Percentiles rank a stretch among this genome's conserved stretches.
Conservation (phyloP, 208 protist species). For the Trypanosoma avium region DNA sequence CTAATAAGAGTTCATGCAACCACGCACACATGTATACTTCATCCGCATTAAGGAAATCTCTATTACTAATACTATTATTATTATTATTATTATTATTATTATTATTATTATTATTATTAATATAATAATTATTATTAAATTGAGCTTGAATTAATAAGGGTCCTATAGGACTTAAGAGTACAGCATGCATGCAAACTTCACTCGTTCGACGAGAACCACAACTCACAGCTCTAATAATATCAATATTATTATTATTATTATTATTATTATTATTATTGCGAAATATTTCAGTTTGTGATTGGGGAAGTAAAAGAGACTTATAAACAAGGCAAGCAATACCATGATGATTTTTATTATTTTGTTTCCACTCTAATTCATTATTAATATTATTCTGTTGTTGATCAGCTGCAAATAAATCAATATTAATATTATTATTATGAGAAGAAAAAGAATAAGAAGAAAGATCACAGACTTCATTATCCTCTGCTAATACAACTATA, state of each 20-base stretch:
- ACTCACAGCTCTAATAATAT: conserved; percentile 25
- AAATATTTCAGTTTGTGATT: too few species aligned
- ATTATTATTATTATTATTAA: background rate
- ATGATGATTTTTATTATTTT: background rate
- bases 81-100: background rate
- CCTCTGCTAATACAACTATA: too few species aligned
- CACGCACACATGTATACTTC: background rate
- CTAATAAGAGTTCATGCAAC: background rate
- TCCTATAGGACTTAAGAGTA: conserved; percentile 57
- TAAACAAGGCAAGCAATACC: conserved; percentile 1
- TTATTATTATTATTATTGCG: too few species aligned
- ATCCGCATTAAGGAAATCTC: background rate
- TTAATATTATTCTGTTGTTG: too few species aligned
- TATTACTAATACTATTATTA: background rate
- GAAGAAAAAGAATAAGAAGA: too few species aligned
- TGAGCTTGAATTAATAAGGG: conserved; percentile 64
- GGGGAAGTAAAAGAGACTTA: too few species aligned
- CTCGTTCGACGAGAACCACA: conserved; percentile 42
- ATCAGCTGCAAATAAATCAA: too few species aligned
- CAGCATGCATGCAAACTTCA: conserved; percentile 47
- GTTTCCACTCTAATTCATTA: too few species aligned
- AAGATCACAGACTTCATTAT: too few species aligned
- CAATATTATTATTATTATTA: too few species aligned
- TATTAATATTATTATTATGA: too few species aligned
- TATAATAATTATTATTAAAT: background rate